Base-by-base conservation (phyloP, 768 basidiomycete genomes). In the Cystofilobasidium ferigula region DNA sequence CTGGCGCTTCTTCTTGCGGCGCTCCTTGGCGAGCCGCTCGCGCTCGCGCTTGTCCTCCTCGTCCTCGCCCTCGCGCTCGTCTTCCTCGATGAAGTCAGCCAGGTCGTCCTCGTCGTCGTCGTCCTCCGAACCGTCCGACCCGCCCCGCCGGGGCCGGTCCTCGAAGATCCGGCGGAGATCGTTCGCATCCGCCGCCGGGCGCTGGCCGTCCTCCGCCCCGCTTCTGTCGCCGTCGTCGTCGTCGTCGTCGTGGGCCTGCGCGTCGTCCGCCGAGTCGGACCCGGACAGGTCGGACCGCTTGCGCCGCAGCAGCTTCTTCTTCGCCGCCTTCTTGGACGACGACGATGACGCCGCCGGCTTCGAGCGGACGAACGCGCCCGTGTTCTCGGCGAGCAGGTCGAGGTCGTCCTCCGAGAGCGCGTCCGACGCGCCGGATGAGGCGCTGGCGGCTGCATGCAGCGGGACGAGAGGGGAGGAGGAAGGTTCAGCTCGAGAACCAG, bases 381-480 rank as follows among this genome's bases (percentile, higher is more conserved):
- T 90, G 71, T 95, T 97, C 77, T 87, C 85, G 70, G 85, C 82
- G 28, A 87, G 72, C 4, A 87, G 80, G 72, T 94, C 94, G 70
- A 98, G 76, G 80, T 95, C 81, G 79, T 85, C 80, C 38, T 97
- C 95, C 69, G 95, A 92, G 58, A 98, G 77, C 10, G 72, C 74
- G 12, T 73, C 75, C 28, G 72, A 36, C 48, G 47, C 24, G n/a
- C 26, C 40, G 20, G 54, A 56, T 2, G 56, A 57, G 63, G 34
- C 12, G 40, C 48, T 7, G 40, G 51, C 40, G 57, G 48, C 53
- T 24, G 65, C 45, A n/a, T n/a, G n/a, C n/a, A n/a, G n/a, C n/a
- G n/a, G n/a, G n/a, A n/a, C n/a, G n/a, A 64, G 70, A 63, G 48
- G 62, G 34, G 58, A 62, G 45, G 53, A 63, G 38, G 34, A 51